Evolutionary conservation across 768 basidiomycete species (phyloP), one percentile per base, ranked within the genome.

Genomic region (Pluteus cervinus): DNA sequence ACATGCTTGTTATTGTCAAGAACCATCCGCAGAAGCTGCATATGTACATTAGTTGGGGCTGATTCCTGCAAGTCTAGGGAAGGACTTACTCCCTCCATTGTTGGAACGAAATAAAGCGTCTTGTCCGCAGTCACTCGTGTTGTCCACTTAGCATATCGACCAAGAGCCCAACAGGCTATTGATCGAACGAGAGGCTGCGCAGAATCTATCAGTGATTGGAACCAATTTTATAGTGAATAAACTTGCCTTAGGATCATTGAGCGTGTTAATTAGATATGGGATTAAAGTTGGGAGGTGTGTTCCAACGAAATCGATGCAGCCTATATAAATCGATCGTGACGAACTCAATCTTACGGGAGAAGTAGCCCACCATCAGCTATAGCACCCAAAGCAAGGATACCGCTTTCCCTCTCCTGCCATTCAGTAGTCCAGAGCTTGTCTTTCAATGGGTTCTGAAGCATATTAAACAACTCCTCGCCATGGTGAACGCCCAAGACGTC

Each of bases 1-100:
- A 99, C 94, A n/a, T 91, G 86, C 63, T 99, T 98, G 66, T 99
- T 98, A 58, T 89, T 87, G 57, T 99, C 94, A 34, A 97, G 66
- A n/a, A 96, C 91, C 87, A 94, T 96, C 37, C 88, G 82, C 41
- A 99, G 79, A 30, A 99, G 79, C 93, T 98, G 48, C 14, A 42
- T 36, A 26, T 17, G n/a, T n/a, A 21, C 26, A 25, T 28, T 36
- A 42, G 24, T 18, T 16, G 24, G 15, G 33, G 14, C 37, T 5
- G 4, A 26, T 20, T 43, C n/a, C 33, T 44, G 29, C 20, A 35
- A 21, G 7, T 33, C 11, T 24, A 38, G 2, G 12, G 24, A 17
- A 10, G n/a, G 12, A 64, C 60, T 42, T 51, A 97, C 93, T n/a
- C 92, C 94, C 71, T 99, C 94, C 81, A 99, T 87, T 10, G 91